A percentile compares a stretch with the other conserved stretches of the same genome.
These are phyloP conservation scores for Mycosarcoma mackinlayi DNA, from an alignment of 1,284 basidiomycete species.

Conservation along the genomic window DNA sequence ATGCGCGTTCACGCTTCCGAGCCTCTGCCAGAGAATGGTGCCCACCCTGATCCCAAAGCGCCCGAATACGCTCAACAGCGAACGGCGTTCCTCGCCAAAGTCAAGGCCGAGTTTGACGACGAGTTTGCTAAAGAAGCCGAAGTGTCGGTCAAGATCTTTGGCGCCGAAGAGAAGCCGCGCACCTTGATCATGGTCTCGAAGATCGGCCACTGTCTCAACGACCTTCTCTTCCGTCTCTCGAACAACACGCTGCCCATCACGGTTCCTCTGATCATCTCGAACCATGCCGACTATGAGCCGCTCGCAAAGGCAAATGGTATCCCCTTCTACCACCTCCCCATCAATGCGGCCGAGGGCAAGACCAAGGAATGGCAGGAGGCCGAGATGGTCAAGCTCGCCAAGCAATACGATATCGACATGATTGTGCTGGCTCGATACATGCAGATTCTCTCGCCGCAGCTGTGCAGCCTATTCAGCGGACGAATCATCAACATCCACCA, in stretches of 20 bases:
- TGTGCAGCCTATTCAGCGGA: constrained; percentile 56
- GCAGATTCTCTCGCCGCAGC: constrained; percentile 61
- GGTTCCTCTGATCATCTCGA: constrained; percentile 64
- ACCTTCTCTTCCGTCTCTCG: constrained; percentile 62
- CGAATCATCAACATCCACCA: constrained; percentile 68
- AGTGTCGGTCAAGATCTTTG: constrained; percentile 53
- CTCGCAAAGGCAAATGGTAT: constrained; percentile 62
- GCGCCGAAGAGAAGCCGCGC: constrained; percentile 57
- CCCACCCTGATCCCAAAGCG: constrained; percentile 27
- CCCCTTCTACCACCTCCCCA: constrained; percentile 67
- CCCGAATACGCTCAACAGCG: constrained; percentile 39
- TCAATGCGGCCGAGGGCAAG: constrained; percentile 56
- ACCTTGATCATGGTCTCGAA: constrained; percentile 67
- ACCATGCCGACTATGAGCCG: constrained; percentile 62
- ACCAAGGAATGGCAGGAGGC: constrained; percentile 66
- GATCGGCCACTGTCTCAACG: constrained; percentile 66
- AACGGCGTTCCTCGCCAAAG: constrained; percentile 31
- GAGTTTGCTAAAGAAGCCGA: constrained; percentile 53
- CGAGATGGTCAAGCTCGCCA: constrained; percentile 60
- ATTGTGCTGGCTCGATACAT: constrained; percentile 66
- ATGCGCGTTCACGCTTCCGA: constrained; percentile 65
- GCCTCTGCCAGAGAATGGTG: constrained; percentile 35
- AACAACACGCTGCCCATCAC: constrained; percentile 58
- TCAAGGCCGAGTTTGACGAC: constrained; percentile 54
- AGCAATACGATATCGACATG: constrained; percentile 63